Evolutionary conservation across 352 stramenopile species (phyloP), one percentile per base, ranked within the genome.

Genomic region (Phytophthora quininea): DNA sequence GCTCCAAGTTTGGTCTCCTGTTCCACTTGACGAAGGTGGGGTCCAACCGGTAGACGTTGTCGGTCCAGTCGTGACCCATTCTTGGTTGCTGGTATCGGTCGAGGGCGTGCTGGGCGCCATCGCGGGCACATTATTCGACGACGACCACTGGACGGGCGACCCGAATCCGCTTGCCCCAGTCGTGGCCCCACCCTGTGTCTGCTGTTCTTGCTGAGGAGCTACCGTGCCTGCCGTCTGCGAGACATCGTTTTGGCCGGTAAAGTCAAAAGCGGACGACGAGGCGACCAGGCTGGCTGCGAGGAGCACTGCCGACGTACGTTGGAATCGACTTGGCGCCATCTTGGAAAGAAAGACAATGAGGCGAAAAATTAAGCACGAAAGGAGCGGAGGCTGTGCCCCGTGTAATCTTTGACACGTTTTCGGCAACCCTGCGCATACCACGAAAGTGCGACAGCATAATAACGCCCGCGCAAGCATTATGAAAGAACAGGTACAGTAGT

Each of bases 191-290:
- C 19, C 19, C 19, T 24, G 45, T 12, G 27, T 46, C 27, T 46
- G 29, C 45, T 60, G 24, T 14, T 12, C 47, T 53, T 58, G 19
- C 12, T 32, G 40, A 38, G 65, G 59, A 8, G 56, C 45, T 10
- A 69, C 54, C 4, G 49, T 73, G 24, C 11, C 65, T 65, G 54
- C 59, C 8, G 40, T 73, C 19, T 69, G 65, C 3, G 19, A 11
- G 29, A 56, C 53, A 32, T 64, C 53, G 24, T 62, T 61, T 2
- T 45, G 33, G n/a, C 42, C 29, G 12, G 35, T 33, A 12, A 73
- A 73, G 40, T 67, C 59, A 1, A 73, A 58, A 35, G 65, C 59
- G 12, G 54, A 59, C 15, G 64, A 69, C 3, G 65, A 57, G 1
- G 45, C 42, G 2, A 31, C 54, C 48, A 69, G 59, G 19, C 32